Conservation (phyloP, 306 rosid species). For the Heteromeles arbutifolia region DNA sequence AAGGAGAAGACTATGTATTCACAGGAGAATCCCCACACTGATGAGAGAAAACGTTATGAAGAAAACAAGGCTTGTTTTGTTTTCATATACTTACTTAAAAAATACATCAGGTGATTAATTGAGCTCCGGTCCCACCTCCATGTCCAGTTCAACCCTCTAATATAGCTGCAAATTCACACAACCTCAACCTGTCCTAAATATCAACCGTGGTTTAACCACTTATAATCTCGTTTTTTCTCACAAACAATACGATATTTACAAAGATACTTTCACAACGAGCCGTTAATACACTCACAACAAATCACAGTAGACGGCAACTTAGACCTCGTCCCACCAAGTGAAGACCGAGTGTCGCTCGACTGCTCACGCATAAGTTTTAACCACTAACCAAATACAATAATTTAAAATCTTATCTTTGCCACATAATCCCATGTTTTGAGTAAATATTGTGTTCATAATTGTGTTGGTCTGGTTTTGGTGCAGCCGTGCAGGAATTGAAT, state of each 20-base stretch:
- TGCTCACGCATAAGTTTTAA: background rate
- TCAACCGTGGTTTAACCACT: slow-evolving; percentile 13
- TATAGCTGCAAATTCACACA: slow-evolving; percentile 10
- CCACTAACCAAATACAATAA: slow-evolving; percentile 10
- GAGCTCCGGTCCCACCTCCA: slow-evolving; percentile 52
- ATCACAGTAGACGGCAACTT: too few relatives aligned
- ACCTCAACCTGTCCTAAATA: background rate
- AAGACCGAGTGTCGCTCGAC: too few relatives aligned
- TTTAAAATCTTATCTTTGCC: background rate
- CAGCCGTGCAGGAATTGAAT: slow-evolving; percentile 6
- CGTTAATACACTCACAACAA: too few relatives aligned
- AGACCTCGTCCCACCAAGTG: too few relatives aligned
- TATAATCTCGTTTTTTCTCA: background rate
- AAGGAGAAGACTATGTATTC: slow-evolving; percentile 26
- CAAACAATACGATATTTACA: too few relatives aligned
- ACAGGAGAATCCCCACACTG: slow-evolving; percentile 15
- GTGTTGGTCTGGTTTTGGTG: slow-evolving; percentile 5
- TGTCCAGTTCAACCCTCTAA: slow-evolving; percentile 14
- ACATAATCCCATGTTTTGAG: background rate
- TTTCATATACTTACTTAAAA: slow-evolving; percentile 35
- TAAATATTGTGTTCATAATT: background rate
- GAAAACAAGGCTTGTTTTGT: slow-evolving; percentile 10
- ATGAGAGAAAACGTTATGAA: background rate
- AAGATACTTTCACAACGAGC: background rate
- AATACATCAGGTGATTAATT: slow-evolving; percentile 16